phyloP scores from a whole-genome alignment of 2,329 filamentous ascomycete genomes.

The Xylaria sp. region DNA sequence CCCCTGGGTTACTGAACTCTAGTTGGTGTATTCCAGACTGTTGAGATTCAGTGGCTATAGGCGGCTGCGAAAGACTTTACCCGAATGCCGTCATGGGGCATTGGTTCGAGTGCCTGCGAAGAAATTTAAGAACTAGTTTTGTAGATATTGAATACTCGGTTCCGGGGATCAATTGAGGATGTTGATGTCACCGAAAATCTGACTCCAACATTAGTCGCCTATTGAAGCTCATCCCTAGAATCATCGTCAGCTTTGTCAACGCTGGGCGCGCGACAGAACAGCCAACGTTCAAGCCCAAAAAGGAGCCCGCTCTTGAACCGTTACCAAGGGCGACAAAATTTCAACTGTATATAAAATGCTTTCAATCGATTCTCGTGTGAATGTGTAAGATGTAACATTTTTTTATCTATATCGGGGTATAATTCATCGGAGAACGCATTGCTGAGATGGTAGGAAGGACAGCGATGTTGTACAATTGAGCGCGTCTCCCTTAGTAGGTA shows the following conservation, averaged over 20 bases:
- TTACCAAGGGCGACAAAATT: constrained; percentile 19
- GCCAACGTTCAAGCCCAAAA: constrained; percentile 18
- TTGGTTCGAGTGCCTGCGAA: neutral
- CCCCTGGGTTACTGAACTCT: neutral
- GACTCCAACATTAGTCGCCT: neutral
- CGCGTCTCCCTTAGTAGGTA: too few species aligned
- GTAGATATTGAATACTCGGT: neutral
- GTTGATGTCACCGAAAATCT: neutral
- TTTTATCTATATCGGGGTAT: neutral
- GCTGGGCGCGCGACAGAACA: constrained; percentile 6
- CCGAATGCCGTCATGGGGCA: neutral
- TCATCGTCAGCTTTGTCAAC: neutral
- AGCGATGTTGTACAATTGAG: too few species aligned
- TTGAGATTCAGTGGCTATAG: neutral
- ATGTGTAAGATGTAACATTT: neutral
- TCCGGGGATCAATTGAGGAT: neutral
- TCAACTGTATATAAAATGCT: neutral
- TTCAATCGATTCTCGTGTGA: neutral
- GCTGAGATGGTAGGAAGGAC: too few species aligned
- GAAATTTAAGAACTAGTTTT: neutral
- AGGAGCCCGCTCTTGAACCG: constrained; percentile 3
- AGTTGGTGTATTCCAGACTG: neutral
- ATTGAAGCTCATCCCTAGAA: neutral
- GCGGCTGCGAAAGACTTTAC: neutral
- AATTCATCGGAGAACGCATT: neutral